Conservation (phyloP, 192 early-diverging fungal species). For the Dissophora ornata region DNA sequence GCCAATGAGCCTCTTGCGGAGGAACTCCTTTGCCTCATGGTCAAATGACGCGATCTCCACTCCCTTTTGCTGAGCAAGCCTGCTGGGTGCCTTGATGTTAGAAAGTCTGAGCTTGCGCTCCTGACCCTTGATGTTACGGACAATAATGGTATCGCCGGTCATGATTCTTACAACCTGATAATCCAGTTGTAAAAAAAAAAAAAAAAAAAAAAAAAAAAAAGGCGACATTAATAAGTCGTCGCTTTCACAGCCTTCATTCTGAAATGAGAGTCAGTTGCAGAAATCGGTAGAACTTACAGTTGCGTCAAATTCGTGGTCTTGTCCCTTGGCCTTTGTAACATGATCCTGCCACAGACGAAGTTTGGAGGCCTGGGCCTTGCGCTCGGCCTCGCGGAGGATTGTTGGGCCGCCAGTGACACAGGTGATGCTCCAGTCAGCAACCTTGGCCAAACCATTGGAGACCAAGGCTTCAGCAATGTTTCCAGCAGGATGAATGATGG, state of each 20-base stretch:
- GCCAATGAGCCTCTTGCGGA: conserved; percentile 90
- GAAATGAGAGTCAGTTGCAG: no score
- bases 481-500: conserved; percentile 85
- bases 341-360: conserved; percentile 88
- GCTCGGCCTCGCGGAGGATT: conserved; percentile 83
- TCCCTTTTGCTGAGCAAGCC: conserved; percentile 64
- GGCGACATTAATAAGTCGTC: no score
- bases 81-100: conserved; percentile 46
- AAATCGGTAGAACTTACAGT: conserved; percentile 45
- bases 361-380: conserved; percentile 80
- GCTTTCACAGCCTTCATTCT: no score
- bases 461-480: conserved; percentile 93
- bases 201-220: background rate
- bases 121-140: conserved; percentile 53
- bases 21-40: conserved; percentile 88
- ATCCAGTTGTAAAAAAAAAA: no score
- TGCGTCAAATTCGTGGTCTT: conserved; percentile 66
- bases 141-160: conserved; percentile 66
- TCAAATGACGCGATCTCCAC: conserved; percentile 82
- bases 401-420: conserved; percentile 77
- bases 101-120: conserved; percentile 50
- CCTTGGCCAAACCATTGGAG: conserved; percentile 81
- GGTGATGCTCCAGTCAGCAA: conserved; percentile 87
- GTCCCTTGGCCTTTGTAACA: conserved; percentile 64
- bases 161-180: conserved; percentile 60